Base-by-base conservation (phyloP, 257 asterid genomes). In the Sherardia arvensis region DNA sequence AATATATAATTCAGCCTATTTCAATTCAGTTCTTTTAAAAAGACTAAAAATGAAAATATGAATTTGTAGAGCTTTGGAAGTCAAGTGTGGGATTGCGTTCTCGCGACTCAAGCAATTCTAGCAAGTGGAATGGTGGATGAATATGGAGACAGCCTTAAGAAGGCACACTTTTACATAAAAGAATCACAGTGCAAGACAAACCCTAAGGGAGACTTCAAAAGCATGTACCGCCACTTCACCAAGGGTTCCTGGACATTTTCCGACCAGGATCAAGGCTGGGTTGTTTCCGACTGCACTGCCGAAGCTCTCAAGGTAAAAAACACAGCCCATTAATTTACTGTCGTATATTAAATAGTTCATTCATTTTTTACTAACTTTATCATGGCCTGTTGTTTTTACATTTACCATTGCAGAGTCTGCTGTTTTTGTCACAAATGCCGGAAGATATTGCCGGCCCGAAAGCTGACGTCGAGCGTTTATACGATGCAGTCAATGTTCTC, bases 221-320 rank as follows among this genome's bases (percentile, higher is more conserved):
- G 73, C 34, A 82, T 84, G 97, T 87, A 89, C 68, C 94, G 94
- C 18, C 91, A 86, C 43, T 78, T 83, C 60, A 79, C 87, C 0
- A 87, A 84, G 79, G 97, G 97, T 12, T 69, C 86, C 2, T 89
- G 95, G 95, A 77, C 94, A 51, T 89, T 89, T 76, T 84, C 94
- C 10, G 95, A 87, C 73, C 97, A 87, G 68, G 97, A 89, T 83
- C 94, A 89, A 0, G 97, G 94, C 0, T 84, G 91, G 91, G 80
- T 51, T 64, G 94, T 83, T 25, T 87, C 95, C 0, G 97, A 89
- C 33, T 81, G 95, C 71, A 87, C 95, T 1, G 84, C 94, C 0
- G 91, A 89, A 67, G 80, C 83, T 1, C 78, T 89, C 0, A 84
- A 81, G 86, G 96, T 88, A 69, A n/a, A 21, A 18, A 20, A 7